Conservation (phyloP, 2,329 filamentous ascomycete genomes). For the Lasiodiplodia sp. region DNA sequence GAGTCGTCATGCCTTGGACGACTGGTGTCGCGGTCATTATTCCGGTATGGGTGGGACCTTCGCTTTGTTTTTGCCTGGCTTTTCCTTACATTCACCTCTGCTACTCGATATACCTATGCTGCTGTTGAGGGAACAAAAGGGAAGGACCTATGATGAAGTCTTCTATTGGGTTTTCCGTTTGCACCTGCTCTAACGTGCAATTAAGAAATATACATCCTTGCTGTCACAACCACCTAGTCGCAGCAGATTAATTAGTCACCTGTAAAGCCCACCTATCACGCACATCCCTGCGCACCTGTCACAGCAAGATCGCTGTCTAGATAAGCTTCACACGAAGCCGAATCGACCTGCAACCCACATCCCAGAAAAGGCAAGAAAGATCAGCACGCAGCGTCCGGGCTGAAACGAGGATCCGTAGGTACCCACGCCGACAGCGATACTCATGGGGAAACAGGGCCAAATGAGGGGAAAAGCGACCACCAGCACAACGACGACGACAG, state of each 20-base stretch:
- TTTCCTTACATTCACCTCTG: neutral
- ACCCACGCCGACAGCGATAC: neutral
- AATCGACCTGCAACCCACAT: neutral
- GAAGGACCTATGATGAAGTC: neutral
- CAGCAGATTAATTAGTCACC: neutral
- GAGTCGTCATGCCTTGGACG: neutral
- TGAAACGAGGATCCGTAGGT: neutral
- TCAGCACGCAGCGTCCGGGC: neutral
- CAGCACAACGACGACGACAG: too few relatives aligned
- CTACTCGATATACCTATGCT: neutral
- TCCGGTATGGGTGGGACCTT: neutral
- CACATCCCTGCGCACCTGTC: neutral
- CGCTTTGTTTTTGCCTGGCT: neutral
- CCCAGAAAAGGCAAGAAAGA: neutral
- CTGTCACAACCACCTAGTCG: neutral
- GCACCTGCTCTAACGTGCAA: neutral
- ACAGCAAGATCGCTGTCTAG: neutral
- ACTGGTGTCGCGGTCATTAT: neutral
- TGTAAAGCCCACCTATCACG: neutral
- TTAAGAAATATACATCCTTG: neutral
- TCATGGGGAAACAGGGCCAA: too few relatives aligned
- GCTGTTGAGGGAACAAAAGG: neutral
- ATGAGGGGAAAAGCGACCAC: too few relatives aligned
- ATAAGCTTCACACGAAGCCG: conserved; percentile 8
- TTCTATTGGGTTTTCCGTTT: neutral